A percentile compares a stretch with the other conserved stretches of the same genome.
These are phyloP conservation scores for Choiromyces venosus DNA, from an alignment of 495 filamentous ascomycete genomes.

Conservation along the genomic window DNA sequence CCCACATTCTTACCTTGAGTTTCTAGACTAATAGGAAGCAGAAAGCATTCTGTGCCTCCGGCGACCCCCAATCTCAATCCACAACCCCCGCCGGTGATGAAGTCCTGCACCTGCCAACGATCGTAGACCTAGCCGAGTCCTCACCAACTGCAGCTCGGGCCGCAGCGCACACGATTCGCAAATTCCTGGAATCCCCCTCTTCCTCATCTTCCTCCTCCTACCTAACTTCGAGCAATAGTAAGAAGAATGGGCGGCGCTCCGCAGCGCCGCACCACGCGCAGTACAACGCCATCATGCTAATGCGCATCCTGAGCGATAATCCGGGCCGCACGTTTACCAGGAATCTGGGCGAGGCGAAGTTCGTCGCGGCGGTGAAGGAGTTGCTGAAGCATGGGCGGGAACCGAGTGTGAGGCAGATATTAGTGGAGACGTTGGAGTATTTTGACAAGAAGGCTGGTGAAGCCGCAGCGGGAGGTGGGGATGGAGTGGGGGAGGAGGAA, in stretches of 20 bases:
- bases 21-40: constrained; percentile 32
- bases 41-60: constrained; percentile 73
- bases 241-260: too few species aligned
- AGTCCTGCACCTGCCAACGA: constrained; percentile 84
- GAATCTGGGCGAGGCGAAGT: constrained; percentile 64
- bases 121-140: constrained; percentile 92
- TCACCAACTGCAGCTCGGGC: constrained; percentile 76
- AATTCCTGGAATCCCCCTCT: constrained; percentile 64
- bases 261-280: constrained; percentile 53
- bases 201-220: too few species aligned
- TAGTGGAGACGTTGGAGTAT: constrained; percentile 74
- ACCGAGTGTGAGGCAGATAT: constrained; percentile 69
- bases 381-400: constrained; percentile 67
- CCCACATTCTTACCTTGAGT: neutral
- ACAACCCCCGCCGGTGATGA: constrained; percentile 58
- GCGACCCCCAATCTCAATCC: constrained; percentile 46
- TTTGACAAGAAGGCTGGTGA: constrained; percentile 55
- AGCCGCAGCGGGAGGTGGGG: constrained; percentile 18
- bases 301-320: constrained; percentile 87
- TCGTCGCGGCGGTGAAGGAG: constrained; percentile 67
- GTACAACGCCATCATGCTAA: constrained; percentile 95
- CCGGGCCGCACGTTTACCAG: constrained; percentile 82
- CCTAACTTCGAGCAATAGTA: too few species aligned
- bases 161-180: constrained; percentile 70
- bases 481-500: constrained; percentile 64